Base-by-base conservation (phyloP, 2,329 filamentous ascomycete genomes). In the Apiospora sp. region DNA sequence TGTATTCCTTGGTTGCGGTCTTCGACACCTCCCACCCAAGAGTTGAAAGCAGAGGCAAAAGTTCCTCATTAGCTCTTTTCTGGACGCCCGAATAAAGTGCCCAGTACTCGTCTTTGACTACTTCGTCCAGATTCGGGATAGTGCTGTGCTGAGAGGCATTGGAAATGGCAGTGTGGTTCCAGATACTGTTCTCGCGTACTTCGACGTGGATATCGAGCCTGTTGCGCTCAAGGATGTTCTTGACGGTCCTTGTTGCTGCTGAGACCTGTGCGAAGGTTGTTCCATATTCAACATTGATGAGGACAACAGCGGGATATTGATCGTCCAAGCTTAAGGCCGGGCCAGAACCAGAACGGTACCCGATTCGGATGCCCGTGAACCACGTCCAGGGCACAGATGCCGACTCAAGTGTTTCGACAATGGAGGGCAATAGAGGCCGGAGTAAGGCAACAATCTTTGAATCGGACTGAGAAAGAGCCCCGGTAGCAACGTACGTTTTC, bases 341-440 rank as follows among this genome's bases (percentile, higher is more conserved):
- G 12, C 43, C 43, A 14, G 43, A 44, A 27, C 51, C 44, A 43
- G 54, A 72, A 43, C 75, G 37, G 44, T 19, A 6, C 44, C 44
- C 13, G 14, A 46, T 46, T 16, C 44, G 16, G 44, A 46, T 46
- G 14, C 14, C 44, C 5, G 44, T 46, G 13, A 46, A 46, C 13
- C 44, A 46, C 44, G 13, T 46, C 14, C 44, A 46, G 6, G 44
- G 44, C 19, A 46, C 13, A 14, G 6, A 14, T 19, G 44, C 13
- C 13, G 44, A 46, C 13, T 46, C 14, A 14, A 46, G 13, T 14
- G 16, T 14, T 6, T 14, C 19, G 13, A 19, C 44, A 14, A 16
- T 46, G 13, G 6, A 19, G 44, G 13, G 44, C 44, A 16, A 46
- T 2, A 5, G 44, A 46, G 13, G 44, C 6, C 44, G 44, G 3